These are phyloP conservation scores for Calonectria fujianensis DNA, from an alignment of 2,329 filamentous ascomycete species.

Conservation along the genomic window DNA sequence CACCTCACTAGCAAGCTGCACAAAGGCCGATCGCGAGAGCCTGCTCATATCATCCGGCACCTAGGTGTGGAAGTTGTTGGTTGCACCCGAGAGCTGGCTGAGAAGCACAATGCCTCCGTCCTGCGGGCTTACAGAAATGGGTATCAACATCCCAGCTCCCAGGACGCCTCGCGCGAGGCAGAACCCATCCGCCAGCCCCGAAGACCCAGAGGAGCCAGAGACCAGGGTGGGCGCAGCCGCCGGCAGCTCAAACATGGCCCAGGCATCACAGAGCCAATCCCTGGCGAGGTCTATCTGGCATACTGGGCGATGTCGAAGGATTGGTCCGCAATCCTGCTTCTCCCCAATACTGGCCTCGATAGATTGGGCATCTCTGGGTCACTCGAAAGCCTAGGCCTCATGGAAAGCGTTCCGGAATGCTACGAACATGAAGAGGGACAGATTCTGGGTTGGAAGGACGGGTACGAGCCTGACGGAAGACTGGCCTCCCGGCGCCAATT, in stretches of 20 bases:
- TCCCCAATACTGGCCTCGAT: slow-evolving; percentile 16
- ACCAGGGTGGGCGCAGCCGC: neutral
- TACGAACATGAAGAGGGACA: slow-evolving; percentile 19
- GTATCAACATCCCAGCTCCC: neutral
- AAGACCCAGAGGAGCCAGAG: neutral
- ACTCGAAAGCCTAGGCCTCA: slow-evolving; percentile 29
- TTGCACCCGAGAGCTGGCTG: neutral
- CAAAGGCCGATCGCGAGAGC: neutral
- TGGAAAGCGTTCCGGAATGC: slow-evolving; percentile 30
- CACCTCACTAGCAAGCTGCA: slow-evolving; percentile 11
- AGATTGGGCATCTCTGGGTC: slow-evolving; percentile 10
- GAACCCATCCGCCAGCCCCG: neutral
- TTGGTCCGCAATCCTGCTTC: slow-evolving; percentile 32
- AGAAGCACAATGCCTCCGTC: neutral
- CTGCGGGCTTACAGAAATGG: neutral
- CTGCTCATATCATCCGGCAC: neutral
- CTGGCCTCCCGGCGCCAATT: neutral
- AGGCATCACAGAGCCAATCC: slow-evolving; percentile 1
- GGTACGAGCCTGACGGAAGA: slow-evolving; percentile 12
- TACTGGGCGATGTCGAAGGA: slow-evolving; percentile 30
- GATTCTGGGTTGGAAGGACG: neutral
- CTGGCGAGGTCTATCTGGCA: slow-evolving; percentile 21
- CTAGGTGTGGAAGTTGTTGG: slow-evolving; percentile 7
- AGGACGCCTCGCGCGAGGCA: neutral
- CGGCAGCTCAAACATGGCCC: neutral